Evolutionary conservation across 164 flowering plant genomes (phyloP).

Genomic region (Buxus sempervirens): DNA sequence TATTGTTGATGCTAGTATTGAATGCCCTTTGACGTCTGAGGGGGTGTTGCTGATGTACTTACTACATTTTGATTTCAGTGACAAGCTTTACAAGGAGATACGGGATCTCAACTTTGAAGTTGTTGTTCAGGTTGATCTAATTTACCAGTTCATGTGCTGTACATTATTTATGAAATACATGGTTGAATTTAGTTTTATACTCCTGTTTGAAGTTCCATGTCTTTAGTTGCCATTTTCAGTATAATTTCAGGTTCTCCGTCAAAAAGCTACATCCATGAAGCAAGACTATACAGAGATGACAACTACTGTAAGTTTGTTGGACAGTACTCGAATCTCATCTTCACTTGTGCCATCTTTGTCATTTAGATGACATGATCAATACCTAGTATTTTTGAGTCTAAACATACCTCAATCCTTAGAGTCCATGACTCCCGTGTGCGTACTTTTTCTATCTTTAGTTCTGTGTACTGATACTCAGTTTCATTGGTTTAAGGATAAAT

Average conservation of each 20-base stretch:
- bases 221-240: slow-evolving; percentile 33
- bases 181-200: not conserved
- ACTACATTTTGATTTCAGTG: slow-evolving; percentile 42
- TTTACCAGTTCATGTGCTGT: slow-evolving; percentile 7
- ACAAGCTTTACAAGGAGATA: slow-evolving; percentile 92
- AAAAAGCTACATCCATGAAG: slow-evolving; percentile 98
- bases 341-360: not conserved
- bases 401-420: not conserved
- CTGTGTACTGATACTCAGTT: not conserved
- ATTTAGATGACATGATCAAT: not conserved
- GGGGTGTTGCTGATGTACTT: too few relatives aligned
- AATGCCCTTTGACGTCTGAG: too few relatives aligned
- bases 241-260: slow-evolving; percentile 86
- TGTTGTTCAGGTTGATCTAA: slow-evolving; percentile 85
- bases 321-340: not conserved
- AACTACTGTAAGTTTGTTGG: slow-evolving; percentile 54
- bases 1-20: too few relatives aligned
- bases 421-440: not conserved
- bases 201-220: slow-evolving; percentile 16
- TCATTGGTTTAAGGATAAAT: not conserved
- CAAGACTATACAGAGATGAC: slow-evolving; percentile 91
- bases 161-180: not conserved
- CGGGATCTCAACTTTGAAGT: slow-evolving; percentile 98
- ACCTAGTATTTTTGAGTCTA: not conserved
- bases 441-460: not conserved